These are phyloP conservation scores for Phytophthora colocasiae DNA, from an alignment of 352 stramenopile genomes.

Conservation along the genomic window DNA sequence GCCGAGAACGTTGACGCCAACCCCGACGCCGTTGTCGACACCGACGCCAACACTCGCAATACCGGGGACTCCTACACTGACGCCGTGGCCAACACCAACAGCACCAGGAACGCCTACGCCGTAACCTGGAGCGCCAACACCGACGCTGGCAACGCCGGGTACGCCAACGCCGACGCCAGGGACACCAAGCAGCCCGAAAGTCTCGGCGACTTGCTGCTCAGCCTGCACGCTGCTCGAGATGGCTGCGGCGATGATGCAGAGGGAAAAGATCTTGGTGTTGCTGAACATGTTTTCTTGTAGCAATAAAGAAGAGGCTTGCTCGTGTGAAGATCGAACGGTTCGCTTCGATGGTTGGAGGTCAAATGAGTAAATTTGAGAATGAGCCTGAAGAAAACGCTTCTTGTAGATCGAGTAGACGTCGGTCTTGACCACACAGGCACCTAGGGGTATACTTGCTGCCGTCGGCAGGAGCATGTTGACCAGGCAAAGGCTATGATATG, in stretches of 20 bases:
- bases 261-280: constrained; percentile 17
- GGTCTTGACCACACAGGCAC: not conserved
- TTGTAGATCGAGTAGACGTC: constrained; percentile 14
- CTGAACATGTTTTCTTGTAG: constrained; percentile 15
- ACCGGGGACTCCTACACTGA: constrained; percentile 6
- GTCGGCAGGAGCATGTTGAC: not conserved
- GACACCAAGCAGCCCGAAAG: constrained; percentile 12
- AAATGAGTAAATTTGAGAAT: constrained; percentile 16
- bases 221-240: constrained; percentile 5
- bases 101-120: not conserved
- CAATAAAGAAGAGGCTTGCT: constrained; percentile 7
- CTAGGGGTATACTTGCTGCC: not conserved
- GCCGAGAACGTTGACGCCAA: constrained; percentile 3
- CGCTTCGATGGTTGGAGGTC: constrained; percentile 4
- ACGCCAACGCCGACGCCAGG: constrained; percentile 12
- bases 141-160: constrained; percentile 7
- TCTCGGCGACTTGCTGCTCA: constrained; percentile 6
- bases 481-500: not conserved
- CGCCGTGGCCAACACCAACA: not conserved
- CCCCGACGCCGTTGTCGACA: not conserved
- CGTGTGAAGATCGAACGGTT: constrained; percentile 8
- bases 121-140: constrained; percentile 10
- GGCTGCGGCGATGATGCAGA: constrained; percentile 5
- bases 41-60: constrained; percentile 4
- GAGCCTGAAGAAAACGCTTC: constrained; percentile 1